phyloP scores from a whole-genome alignment of 495 filamentous ascomycete species.

The Echria macrotheca region DNA sequence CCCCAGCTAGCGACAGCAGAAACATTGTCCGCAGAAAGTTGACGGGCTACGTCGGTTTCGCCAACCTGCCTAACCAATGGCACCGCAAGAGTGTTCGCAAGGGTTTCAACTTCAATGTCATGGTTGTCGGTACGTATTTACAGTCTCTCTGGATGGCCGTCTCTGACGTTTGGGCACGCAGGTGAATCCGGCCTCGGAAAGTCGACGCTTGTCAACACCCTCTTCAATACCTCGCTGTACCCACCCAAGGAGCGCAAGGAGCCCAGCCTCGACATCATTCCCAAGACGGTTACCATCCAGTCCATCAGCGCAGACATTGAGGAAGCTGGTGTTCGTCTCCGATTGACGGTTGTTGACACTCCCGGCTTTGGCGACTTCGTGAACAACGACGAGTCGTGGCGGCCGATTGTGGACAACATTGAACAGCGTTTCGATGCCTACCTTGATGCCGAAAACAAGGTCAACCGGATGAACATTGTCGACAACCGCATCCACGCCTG shows the following conservation, averaged over 20 bases:
- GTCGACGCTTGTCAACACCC: slow-evolving; percentile 97
- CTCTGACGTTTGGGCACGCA: slow-evolving; percentile 28
- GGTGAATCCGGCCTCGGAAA: slow-evolving; percentile 99
- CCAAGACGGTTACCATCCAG: slow-evolving; percentile 98
- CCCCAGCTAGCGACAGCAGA: slow-evolving; percentile 77
- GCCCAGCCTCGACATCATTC: slow-evolving; percentile 93
- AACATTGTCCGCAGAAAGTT: slow-evolving; percentile 98
- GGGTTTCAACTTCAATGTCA: slow-evolving; percentile 99
- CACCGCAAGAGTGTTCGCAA: slow-evolving; percentile 99
- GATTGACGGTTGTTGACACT: slow-evolving; percentile 94
- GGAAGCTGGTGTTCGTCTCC: slow-evolving; percentile 96
- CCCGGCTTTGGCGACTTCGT: slow-evolving; percentile 99
- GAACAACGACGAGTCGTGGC: slow-evolving; percentile 99
- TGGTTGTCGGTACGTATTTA: slow-evolving; percentile 98
- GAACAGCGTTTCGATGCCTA: slow-evolving; percentile 98
- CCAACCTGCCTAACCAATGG: slow-evolving; percentile 99
- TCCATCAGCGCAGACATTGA: slow-evolving; percentile 98
- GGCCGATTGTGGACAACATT: slow-evolving; percentile 98
- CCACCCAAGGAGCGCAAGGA: slow-evolving; percentile 96
- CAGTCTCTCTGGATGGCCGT: neutral
- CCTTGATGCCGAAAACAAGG: slow-evolving; percentile 98
- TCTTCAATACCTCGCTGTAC: slow-evolving; percentile 99
- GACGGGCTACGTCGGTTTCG: slow-evolving; percentile 97
- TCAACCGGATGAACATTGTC: slow-evolving; percentile 98
- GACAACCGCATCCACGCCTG: slow-evolving; percentile 98